A percentile compares a stretch with the other conserved stretches of the same genome.
Evolutionary conservation across 345 rosid species (phyloP).

Genomic region (Aquilaria yunnanensis): DNA sequence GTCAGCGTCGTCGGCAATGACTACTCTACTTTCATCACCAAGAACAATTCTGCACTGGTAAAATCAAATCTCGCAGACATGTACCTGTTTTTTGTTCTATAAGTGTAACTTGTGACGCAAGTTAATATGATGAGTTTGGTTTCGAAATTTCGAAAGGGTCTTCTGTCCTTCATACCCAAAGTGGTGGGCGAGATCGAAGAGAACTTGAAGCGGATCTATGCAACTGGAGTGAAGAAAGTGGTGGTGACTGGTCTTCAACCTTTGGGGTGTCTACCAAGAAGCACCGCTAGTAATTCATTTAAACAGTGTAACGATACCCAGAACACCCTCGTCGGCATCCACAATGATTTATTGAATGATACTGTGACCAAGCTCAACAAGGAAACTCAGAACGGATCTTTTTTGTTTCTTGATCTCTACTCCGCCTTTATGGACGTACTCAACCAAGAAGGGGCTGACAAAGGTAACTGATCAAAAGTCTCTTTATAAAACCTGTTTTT

Average conservation of each 20-base stretch:
- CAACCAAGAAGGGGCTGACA: not conserved
- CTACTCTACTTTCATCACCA: constrained; percentile 19
- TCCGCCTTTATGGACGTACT: constrained; percentile 17
- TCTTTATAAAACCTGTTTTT: not conserved
- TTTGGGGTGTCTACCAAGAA: constrained; percentile 26
- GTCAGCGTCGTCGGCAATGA: constrained; percentile 44
- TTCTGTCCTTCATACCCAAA: constrained; percentile 9
- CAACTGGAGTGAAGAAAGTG: constrained; percentile 22
- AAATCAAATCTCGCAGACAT: not conserved
- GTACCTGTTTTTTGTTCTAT: not conserved
- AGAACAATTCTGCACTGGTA: not conserved
- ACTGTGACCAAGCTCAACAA: constrained; percentile 18
- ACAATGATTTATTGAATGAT: constrained; percentile 19
- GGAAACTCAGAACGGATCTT: constrained; percentile 1
- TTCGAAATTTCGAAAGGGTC: constrained; percentile 4
- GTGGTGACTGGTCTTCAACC: constrained; percentile 20
- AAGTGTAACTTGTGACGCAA: not conserved
- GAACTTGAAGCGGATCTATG: constrained; percentile 16
- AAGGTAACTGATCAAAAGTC: constrained; percentile 8
- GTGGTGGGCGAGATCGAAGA: constrained; percentile 11
- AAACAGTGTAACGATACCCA: constrained; percentile 14
- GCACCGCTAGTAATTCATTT: constrained; percentile 10
- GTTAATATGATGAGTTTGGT: too few species aligned
- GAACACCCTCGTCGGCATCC: constrained; percentile 14
- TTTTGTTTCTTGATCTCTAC: constrained; percentile 24